Conservation (phyloP, 768 basidiomycete genomes). For the Boletus subparvulus region DNA sequence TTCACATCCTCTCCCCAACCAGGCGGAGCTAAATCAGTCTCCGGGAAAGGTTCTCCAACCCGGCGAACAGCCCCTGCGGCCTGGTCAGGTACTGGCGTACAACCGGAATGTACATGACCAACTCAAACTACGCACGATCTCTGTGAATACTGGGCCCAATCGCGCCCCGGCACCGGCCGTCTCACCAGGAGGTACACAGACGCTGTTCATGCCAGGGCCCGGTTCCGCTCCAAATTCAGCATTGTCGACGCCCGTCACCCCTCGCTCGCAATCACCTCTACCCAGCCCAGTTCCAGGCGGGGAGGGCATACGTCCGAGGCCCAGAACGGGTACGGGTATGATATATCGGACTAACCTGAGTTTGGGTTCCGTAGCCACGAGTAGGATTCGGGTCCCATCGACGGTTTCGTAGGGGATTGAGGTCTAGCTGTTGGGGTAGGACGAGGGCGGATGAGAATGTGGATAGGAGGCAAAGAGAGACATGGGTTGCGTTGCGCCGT, state of each 20-base stretch:
- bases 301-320: slow-evolving; percentile 42
- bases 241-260: slow-evolving; percentile 8
- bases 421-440: neutral
- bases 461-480: neutral
- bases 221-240: slow-evolving; percentile 11
- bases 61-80: slow-evolving; percentile 22
- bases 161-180: slow-evolving; percentile 2
- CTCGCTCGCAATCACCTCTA: slow-evolving; percentile 21
- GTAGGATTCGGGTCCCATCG: slow-evolving; percentile 40
- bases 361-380: slow-evolving; percentile 26
- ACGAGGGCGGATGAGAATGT: neutral
- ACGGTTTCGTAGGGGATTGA: slow-evolving; percentile 11
- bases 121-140: slow-evolving; percentile 25
- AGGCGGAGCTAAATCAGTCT: slow-evolving; percentile 11
- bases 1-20: neutral
- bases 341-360: slow-evolving; percentile 46
- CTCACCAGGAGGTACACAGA: slow-evolving; percentile 26
- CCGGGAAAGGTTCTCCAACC: slow-evolving; percentile 17
- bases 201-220: slow-evolving; percentile 9
- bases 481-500: neutral
- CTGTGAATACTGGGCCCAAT: slow-evolving; percentile 10
- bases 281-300: slow-evolving; percentile 12
- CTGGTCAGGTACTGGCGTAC: slow-evolving; percentile 29
- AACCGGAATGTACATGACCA: slow-evolving; percentile 38
- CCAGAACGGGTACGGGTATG: slow-evolving; percentile 72